Percentiles rank a stretch among this genome's conserved stretches.
Conservation (phyloP, 768 basidiomycete genomes). For the Calocera viscosa region DNA sequence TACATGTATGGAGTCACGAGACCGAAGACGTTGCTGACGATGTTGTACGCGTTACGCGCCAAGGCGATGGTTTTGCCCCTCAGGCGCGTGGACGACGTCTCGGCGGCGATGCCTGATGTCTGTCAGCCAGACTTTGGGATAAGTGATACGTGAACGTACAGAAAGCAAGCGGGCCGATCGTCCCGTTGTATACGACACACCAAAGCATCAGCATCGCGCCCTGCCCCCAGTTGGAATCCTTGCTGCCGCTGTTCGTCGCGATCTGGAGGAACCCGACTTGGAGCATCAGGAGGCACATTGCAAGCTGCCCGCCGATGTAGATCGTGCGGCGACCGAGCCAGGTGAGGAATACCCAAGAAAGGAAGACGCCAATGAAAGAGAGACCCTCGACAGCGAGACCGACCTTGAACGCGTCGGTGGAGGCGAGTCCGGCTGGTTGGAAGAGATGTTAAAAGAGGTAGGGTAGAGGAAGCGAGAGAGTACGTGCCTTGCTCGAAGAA, state of each 20-base stretch:
- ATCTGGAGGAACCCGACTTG: constrained; percentile 22
- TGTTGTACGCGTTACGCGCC: constrained; percentile 16
- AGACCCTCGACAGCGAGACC: constrained; percentile 18
- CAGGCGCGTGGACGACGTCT: constrained; percentile 24
- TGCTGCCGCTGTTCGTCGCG: background rate
- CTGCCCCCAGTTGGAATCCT: constrained; percentile 21
- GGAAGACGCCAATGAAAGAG: constrained; percentile 24
- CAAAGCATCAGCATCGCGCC: constrained; percentile 24
- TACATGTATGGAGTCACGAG: constrained; percentile 17
- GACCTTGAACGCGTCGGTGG: constrained; percentile 17
- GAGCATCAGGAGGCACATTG: constrained; percentile 25
- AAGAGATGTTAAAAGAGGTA: background rate
- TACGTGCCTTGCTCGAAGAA: constrained; percentile 16
- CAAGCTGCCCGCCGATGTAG: constrained; percentile 22
- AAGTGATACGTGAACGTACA: background rate
- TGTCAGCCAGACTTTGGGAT: background rate
- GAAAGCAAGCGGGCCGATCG: constrained; percentile 24
- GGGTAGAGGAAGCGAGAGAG: background rate
- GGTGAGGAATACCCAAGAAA: constrained; percentile 24
- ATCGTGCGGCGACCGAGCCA: constrained; percentile 26
- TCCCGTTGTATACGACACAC: constrained; percentile 23
- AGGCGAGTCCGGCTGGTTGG: constrained; percentile 20
- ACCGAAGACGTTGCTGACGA: constrained; percentile 13
- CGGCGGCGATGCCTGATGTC: constrained; percentile 20
- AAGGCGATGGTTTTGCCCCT: constrained; percentile 25